phyloP scores from a whole-genome alignment of 441 rosid species.

The Bruguiera hainesii region DNA sequence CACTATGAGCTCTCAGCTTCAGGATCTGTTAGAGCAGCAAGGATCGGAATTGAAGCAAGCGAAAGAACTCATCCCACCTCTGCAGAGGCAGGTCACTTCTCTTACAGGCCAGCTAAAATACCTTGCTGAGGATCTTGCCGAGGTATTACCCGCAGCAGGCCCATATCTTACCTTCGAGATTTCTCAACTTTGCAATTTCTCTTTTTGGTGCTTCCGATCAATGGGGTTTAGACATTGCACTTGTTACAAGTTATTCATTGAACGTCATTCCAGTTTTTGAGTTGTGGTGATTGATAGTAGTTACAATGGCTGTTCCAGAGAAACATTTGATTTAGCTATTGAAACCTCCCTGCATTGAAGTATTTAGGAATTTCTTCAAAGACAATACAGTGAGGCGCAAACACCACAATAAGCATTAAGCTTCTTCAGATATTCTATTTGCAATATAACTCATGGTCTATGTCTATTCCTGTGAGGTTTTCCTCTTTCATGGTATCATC shows the following conservation, averaged over 20 bases:
- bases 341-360: no score
- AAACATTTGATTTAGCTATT: not conserved
- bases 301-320: not conserved
- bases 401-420: not conserved
- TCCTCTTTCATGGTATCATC: not conserved
- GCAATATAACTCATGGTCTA: no score
- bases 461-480: not conserved
- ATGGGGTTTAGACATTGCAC: no score
- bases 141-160: slow-evolving; percentile 43
- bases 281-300: not conserved
- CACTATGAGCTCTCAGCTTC: slow-evolving; percentile 49
- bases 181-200: not conserved
- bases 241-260: no score
- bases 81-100: slow-evolving; percentile 84
- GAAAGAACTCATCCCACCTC: slow-evolving; percentile 71
- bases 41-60: slow-evolving; percentile 79
- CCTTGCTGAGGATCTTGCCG: slow-evolving; percentile 82
- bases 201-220: not conserved
- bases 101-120: slow-evolving; percentile 83
- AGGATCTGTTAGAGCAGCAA: slow-evolving; percentile 49
- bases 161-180: not conserved
- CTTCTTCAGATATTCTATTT: not conserved
- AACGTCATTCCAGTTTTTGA: no score
- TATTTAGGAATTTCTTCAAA: not conserved
- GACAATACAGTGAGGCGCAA: not conserved